phyloP scores from a whole-genome alignment of 1,284 basidiomycete species.

The Sutorius eximius region DNA sequence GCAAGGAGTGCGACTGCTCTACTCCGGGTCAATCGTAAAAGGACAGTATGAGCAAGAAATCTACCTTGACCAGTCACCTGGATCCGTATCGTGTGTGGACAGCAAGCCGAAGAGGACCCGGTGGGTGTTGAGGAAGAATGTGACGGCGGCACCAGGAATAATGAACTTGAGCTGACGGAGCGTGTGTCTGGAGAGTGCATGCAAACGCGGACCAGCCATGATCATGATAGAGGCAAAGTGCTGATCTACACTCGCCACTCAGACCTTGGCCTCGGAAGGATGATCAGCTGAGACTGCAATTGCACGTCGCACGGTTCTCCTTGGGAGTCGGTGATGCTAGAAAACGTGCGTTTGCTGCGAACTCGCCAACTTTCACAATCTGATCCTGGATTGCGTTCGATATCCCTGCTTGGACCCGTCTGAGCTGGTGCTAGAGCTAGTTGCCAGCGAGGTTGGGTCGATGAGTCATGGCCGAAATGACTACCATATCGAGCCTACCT shows the following conservation, averaged over 20 bases:
- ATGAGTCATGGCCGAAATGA: neutral
- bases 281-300: slow-evolving; percentile 17
- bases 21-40: slow-evolving; percentile 7
- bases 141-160: slow-evolving; percentile 61
- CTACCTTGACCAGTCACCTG: slow-evolving; percentile 54
- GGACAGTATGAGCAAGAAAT: slow-evolving; percentile 3
- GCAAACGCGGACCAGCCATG: slow-evolving; percentile 20
- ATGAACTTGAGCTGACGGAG: slow-evolving; percentile 71
- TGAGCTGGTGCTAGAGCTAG: no score
- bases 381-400: neutral
- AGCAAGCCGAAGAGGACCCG: slow-evolving; percentile 49
- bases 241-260: neutral
- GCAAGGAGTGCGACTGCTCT: slow-evolving; percentile 54
- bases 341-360: neutral
- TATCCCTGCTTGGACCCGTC: no score
- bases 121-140: slow-evolving; percentile 59
- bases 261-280: neutral
- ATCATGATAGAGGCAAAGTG: neutral
- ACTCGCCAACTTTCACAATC: neutral
- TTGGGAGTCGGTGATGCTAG: slow-evolving; percentile 2
- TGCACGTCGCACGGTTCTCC: slow-evolving; percentile 10
- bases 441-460: neutral
- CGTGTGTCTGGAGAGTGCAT: slow-evolving; percentile 45
- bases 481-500: slow-evolving; percentile 21
- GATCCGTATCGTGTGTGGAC: slow-evolving; percentile 24